Evolutionary conservation across 2,329 filamentous ascomycete genomes (phyloP).

Genomic region (Paecilomyces variotii): DNA sequence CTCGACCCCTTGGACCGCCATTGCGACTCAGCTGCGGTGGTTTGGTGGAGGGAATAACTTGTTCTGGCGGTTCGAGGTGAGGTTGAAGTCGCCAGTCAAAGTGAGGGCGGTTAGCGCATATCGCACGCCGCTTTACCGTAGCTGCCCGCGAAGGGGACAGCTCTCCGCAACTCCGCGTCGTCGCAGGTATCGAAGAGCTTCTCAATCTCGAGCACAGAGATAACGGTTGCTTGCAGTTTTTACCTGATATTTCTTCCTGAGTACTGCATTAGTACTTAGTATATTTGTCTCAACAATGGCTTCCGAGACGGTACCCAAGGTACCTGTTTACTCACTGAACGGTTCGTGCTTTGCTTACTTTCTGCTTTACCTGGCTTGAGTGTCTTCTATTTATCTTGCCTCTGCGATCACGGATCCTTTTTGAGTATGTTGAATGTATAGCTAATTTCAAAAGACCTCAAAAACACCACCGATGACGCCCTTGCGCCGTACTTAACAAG

Average conservation of each 20-base stretch:
- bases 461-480: constrained; percentile 93
- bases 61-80: constrained; percentile 9
- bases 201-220: not conserved
- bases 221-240: not conserved
- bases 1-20: constrained; percentile 70
- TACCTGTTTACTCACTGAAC: constrained; percentile 39
- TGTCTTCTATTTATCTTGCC: not conserved
- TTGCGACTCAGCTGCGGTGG: constrained; percentile 33
- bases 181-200: not conserved
- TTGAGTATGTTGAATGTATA: constrained; percentile 1
- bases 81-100: constrained; percentile 6
- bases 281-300: constrained; percentile 12
- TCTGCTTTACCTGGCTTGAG: not conserved
- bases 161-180: constrained; percentile 24
- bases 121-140: constrained; percentile 13
- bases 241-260: not conserved
- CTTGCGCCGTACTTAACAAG: constrained; percentile 88
- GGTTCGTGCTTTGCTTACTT: constrained; percentile 23
- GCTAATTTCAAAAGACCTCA: constrained; percentile 55
- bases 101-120: constrained; percentile 3
- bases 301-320: constrained; percentile 26
- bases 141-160: constrained; percentile 23
- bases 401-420: not conserved
- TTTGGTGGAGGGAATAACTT: not conserved
- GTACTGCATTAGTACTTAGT: not conserved